Conservation (phyloP, 2,329 filamentous ascomycete genomes). For the Botrytis pseudocinerea region DNA sequence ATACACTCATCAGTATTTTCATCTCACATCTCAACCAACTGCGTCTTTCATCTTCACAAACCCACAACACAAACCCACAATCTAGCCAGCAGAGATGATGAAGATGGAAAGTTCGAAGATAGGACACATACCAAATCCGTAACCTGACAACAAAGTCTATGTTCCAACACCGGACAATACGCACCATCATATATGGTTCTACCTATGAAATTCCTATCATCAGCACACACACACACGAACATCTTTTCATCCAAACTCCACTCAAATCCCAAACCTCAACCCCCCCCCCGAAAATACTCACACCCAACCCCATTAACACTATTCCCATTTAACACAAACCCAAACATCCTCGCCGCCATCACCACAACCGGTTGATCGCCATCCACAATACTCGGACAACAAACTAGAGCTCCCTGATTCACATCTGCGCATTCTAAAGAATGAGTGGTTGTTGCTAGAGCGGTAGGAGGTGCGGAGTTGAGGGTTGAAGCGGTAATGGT, state of each 20-base stretch:
- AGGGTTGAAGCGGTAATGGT: background rate
- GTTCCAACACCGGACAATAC: background rate
- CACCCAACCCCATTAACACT: background rate
- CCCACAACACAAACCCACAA: background rate
- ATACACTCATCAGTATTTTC: background rate
- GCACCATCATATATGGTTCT: background rate
- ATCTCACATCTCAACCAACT: background rate
- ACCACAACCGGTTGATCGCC: background rate
- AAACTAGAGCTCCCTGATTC: background rate
- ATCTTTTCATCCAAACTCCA: too few species aligned
- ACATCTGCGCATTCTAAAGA: background rate
- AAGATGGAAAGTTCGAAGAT: too few species aligned
- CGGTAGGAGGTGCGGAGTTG: background rate
- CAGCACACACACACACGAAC: background rate
- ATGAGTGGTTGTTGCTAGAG: background rate
- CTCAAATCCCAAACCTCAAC: too few species aligned
- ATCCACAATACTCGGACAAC: background rate
- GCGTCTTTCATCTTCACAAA: background rate
- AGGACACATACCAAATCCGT: conserved; percentile 4
- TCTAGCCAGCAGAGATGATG: too few species aligned
- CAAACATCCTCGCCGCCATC: background rate
- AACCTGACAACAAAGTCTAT: conserved; percentile 16
- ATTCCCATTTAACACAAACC: background rate
- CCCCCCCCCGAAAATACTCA: background rate
- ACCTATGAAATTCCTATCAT: background rate